Conservation (phyloP, 31 red algal species). For the Bonnemaisonia californica region DNA sequence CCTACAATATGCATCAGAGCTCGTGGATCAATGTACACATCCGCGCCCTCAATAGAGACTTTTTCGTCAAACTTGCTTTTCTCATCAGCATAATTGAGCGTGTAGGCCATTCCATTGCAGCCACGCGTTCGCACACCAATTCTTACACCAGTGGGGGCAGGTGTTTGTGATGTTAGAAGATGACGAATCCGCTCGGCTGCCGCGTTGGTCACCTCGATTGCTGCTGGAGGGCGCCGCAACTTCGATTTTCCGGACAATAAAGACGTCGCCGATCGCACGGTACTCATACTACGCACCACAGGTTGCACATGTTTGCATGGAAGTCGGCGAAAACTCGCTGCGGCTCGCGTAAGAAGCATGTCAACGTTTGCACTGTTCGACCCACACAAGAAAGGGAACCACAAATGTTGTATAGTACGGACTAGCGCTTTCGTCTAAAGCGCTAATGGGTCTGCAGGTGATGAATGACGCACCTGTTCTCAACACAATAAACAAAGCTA, state of each 20-base stretch:
- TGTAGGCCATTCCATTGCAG: slow-evolving; percentile 93
- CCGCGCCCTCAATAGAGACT: slow-evolving; percentile 45
- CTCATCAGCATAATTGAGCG: slow-evolving; percentile 81
- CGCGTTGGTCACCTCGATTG: slow-evolving; percentile 54
- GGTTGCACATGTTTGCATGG: background rate
- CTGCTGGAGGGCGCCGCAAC: slow-evolving; percentile 24
- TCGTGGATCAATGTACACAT: slow-evolving; percentile 80
- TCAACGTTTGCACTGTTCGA: too few relatives aligned
- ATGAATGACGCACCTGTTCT: too few relatives aligned
- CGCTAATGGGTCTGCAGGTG: too few relatives aligned
- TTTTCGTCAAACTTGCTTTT: slow-evolving; percentile 53
- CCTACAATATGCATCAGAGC: slow-evolving; percentile 92
- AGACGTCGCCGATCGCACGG: background rate
- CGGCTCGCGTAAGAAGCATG: background rate
- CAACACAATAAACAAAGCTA: too few relatives aligned
- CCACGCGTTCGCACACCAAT: slow-evolving; percentile 82
- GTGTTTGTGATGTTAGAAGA: slow-evolving; percentile 34
- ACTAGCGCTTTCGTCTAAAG: too few relatives aligned
- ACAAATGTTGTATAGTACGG: too few relatives aligned
- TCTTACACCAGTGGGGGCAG: slow-evolving; percentile 65
- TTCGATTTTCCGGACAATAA: background rate
- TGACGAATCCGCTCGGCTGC: slow-evolving; percentile 56
- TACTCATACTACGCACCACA: background rate
- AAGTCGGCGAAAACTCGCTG: background rate
- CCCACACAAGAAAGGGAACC: too few relatives aligned